Evolutionary conservation across 192 early-diverging fungal genomes (phyloP).

Genomic region (Spinellus fusiger): DNA sequence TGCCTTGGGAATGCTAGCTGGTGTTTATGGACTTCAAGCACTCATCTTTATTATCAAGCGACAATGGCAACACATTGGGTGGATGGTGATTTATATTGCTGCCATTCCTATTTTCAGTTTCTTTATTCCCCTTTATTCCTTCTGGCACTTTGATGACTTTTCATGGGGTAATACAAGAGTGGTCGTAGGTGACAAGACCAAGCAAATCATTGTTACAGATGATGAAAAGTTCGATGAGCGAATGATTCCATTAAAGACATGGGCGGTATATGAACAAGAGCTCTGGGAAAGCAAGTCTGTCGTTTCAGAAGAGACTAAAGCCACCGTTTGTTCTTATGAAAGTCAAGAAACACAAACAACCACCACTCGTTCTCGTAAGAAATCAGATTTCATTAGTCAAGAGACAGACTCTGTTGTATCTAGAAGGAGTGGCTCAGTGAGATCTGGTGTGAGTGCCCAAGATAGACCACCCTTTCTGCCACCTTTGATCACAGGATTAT

Average conservation of each 20-base stretch:
- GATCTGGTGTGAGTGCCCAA: not conserved
- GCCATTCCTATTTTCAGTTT: constrained; percentile 73
- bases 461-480: not conserved
- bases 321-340: constrained; percentile 21
- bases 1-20: constrained; percentile 79
- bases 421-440: not conserved
- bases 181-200: constrained; percentile 53
- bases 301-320: constrained; percentile 22
- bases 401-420: not conserved
- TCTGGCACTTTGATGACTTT: constrained; percentile 99
- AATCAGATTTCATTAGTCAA: not conserved
- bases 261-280: constrained; percentile 62
- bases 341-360: not conserved
- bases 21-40: constrained; percentile 85
- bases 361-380: not conserved
- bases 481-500: constrained; percentile 4
- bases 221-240: constrained; percentile 70
- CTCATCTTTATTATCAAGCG: constrained; percentile 76
- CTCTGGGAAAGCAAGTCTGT: constrained; percentile 37
- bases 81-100: constrained; percentile 82
- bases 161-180: constrained; percentile 83
- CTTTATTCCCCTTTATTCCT: constrained; percentile 67
- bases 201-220: constrained; percentile 48
- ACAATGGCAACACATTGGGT: constrained; percentile 76
- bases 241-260: constrained; percentile 63